Base-by-base conservation (phyloP, 2,329 filamentous ascomycete species). In the Cytospora piceicola region DNA sequence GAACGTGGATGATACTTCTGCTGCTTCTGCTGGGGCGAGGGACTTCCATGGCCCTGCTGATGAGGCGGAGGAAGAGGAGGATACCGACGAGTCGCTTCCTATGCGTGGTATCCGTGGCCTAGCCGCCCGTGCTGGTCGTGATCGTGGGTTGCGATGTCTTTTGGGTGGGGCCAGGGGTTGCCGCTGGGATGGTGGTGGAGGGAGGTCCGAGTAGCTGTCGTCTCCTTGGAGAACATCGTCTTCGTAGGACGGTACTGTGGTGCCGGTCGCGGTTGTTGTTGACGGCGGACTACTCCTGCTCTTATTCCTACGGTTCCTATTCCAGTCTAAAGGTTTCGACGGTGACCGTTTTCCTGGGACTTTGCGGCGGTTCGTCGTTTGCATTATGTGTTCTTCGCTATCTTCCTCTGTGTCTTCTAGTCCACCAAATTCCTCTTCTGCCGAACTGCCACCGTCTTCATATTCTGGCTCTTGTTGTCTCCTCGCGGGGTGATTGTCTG, bases 201-300 rank as follows among this genome's bases (percentile, higher is more conserved):
- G 57, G 2, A 67, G 65, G 52, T 52, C 14, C 4, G 59, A 42
- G 36, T 36, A 65, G 58, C 36, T 34, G 39, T 29, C 54, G 39
- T 63, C 22, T 39, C 51, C 53, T 36, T 55, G 30, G 53, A 36
- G n/a, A 17, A 17, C 20, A 39, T 34, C 11, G 59, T 58, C 54
- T 42, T 58, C 46, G 58, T 62, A 66, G 53, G 42, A 57, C 29
- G 64, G 64, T 17, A 29, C 22, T 5, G 56, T 60, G 15, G 64
- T 62, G 42, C 55, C 58, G 46, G 46, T 22, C 9, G 2, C n/a
- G 11, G 52, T 36, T n/a, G 9, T 24, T 57, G 61, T 22, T 17
- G 53, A 30, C 11, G 27, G 46, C n/a, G 34, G 53, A 17, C 24
- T 17, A 27, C n/a, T 57, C 36, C 17, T 57, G 32, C 22, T 57